phyloP scores from a whole-genome alignment of 2,329 filamentous ascomycete species.

The Capronia coronata region DNA sequence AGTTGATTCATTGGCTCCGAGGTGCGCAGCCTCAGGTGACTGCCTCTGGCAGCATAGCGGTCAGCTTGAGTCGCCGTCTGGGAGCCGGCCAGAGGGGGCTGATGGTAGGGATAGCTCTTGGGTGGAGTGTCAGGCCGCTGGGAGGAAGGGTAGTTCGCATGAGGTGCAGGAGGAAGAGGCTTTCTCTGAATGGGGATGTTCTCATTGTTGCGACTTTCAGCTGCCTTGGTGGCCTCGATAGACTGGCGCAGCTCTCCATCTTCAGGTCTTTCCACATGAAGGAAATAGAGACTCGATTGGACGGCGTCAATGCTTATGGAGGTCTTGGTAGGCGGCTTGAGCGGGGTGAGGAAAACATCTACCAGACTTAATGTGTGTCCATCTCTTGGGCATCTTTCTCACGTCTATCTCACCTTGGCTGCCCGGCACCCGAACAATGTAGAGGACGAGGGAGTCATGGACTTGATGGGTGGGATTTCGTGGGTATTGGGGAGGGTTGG shows the following conservation, averaged over 20 bases:
- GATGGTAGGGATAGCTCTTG: constrained; percentile 25
- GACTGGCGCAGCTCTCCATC: constrained; percentile 44
- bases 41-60: constrained; percentile 19
- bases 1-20: neutral
- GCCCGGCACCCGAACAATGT: constrained; percentile 88
- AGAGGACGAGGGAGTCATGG: constrained; percentile 70
- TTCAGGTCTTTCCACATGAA: constrained; percentile 66
- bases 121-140: constrained; percentile 20
- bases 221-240: constrained; percentile 33
- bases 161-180: constrained; percentile 24
- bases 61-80: constrained; percentile 18
- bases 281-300: constrained; percentile 79
- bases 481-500: constrained; percentile 80
- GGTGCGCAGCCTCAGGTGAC: constrained; percentile 16
- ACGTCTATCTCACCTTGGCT: constrained; percentile 63
- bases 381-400: constrained; percentile 26
- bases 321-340: constrained; percentile 74
- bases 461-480: constrained; percentile 64
- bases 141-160: constrained; percentile 23
- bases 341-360: constrained; percentile 89
- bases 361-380: constrained; percentile 17
- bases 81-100: constrained; percentile 11
- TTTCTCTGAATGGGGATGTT: constrained; percentile 25
- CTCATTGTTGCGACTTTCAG: constrained; percentile 8
- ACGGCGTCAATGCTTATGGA: constrained; percentile 86